Evolutionary conservation across 2,329 filamentous ascomycete genomes (phyloP).

Genomic region (Fusarium gaditjirri): DNA sequence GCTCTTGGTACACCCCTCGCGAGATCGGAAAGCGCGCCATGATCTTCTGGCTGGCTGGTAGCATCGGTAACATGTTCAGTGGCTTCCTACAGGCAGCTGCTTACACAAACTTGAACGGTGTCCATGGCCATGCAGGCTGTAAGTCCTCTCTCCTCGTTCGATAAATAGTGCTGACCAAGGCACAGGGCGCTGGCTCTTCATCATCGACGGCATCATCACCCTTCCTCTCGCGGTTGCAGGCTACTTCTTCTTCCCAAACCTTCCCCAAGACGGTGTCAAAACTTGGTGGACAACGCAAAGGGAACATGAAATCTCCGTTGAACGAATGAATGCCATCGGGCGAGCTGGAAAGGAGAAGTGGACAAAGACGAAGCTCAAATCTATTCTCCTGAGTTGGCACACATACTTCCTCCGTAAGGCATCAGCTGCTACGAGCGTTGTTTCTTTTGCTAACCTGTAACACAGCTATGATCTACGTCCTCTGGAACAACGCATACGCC

Average conservation of each 20-base stretch:
- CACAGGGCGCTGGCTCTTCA: conserved; percentile 48
- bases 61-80: conserved; percentile 25
- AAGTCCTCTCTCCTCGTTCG: background rate
- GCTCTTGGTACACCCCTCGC: conserved; percentile 38
- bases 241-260: conserved; percentile 44
- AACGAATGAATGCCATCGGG: conserved; percentile 13
- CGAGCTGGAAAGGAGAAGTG: conserved; percentile 33
- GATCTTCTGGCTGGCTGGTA: conserved; percentile 36
- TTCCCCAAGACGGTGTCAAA: conserved; percentile 35
- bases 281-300: conserved; percentile 43
- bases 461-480: conserved; percentile 3
- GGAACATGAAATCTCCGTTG: conserved; percentile 38
- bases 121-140: conserved; percentile 23
- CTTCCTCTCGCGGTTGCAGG: conserved; percentile 27
- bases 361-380: conserved; percentile 22
- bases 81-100: conserved; percentile 36
- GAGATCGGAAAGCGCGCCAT: conserved; percentile 37
- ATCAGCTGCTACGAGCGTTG: rapidly evolving
- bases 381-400: conserved; percentile 33
- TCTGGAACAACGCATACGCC: conserved; percentile 8
- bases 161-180: rapidly evolving
- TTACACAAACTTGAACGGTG: conserved; percentile 25
- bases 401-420: conserved; percentile 22
- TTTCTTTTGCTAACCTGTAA: rapidly evolving
- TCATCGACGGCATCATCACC: conserved; percentile 50